phyloP scores from a whole-genome alignment of 75 land plant genomes.

The Selaginella tamariscina region DNA sequence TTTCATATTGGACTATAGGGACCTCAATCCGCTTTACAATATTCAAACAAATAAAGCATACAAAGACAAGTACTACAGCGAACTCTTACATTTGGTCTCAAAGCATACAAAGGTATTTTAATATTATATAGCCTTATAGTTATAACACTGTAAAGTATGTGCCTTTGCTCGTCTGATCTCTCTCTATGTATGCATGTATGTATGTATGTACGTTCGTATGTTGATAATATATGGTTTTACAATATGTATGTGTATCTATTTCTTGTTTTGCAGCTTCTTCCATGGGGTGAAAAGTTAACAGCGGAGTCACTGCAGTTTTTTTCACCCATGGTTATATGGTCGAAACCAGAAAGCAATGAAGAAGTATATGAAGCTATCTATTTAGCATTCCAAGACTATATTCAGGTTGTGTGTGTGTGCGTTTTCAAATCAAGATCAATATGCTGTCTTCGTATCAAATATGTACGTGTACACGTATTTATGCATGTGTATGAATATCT shows the following conservation, averaged over 20 bases:
- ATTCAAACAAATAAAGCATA: conserved; percentile 36
- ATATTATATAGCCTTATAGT: too few species aligned
- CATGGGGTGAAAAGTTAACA: conserved; percentile 93
- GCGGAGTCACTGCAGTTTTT: conserved; percentile 81
- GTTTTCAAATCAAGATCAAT: neutral
- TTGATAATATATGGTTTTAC: too few species aligned
- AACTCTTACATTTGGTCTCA: conserved; percentile 45
- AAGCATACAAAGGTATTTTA: conserved; percentile 59
- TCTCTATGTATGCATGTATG: too few species aligned
- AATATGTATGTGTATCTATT: too few species aligned
- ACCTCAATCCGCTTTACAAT: conserved; percentile 80
- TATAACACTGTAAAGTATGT: too few species aligned
- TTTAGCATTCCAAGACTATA: conserved; percentile 78
- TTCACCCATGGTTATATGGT: conserved; percentile 94
- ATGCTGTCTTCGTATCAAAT: neutral
- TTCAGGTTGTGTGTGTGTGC: conserved; percentile 35
- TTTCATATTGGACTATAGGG: too few species aligned
- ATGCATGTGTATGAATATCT: too few species aligned
- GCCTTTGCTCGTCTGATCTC: too few species aligned
- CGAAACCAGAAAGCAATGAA: conserved; percentile 46
- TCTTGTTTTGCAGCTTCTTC: conserved; percentile 91
- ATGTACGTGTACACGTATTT: too few species aligned
- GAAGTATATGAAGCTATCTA: conserved; percentile 46
- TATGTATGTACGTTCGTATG: too few species aligned
- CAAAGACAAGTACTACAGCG: conserved; percentile 57